Evolutionary conservation across 176 grass and related monocot species (phyloP), one percentile per base, ranked within the genome.

Genomic region (Zoysia pacifica): DNA sequence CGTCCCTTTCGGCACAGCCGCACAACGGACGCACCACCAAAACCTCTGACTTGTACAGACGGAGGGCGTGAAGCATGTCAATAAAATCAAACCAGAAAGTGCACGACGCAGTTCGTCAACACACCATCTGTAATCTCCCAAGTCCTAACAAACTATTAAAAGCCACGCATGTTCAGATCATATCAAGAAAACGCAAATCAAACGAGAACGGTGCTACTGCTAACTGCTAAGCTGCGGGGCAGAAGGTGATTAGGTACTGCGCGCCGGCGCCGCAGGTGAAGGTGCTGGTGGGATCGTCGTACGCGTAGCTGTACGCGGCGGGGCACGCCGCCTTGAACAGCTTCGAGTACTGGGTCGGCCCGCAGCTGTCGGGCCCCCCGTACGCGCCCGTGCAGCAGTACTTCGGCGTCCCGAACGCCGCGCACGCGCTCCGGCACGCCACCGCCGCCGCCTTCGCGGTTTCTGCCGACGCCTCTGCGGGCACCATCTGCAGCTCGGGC

Each of bases 201-300:
- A 2, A 1, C 18, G 8, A 11, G 48, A 45, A 45, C 19, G 11
- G 2, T 3, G 11, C 18, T 59, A 18, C 69, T 69, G 48, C 78
- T 28, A 28, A 28, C 28, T 81, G 65, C 42, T 71, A 58, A 16
- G 40, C 75, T 3, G 41, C 72, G 2, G 96, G 96, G 72, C 96
- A 98, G 87, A 98, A 98, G 20, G 92, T 95, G 75, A 93, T 43
- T 55, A 87, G 61, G 84, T 93, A 98, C 52, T 88, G 79, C 41
- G 84, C 83, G 18, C 90, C 86, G 51, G 88, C 52, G 72, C 81
- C 79, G 74, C 92, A 98, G 19, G 92, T 98, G 88, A 95, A 93
- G 41, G 92, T 98, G 86, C 88, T 93, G 44, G 96, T 98, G 45
- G 90, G 86, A 49, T 98, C 92, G 65, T 95, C 95, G 80, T 94